Base-by-base conservation (phyloP, 176 grass and related monocot genomes). In the Hyparrhenia diplandra region DNA sequence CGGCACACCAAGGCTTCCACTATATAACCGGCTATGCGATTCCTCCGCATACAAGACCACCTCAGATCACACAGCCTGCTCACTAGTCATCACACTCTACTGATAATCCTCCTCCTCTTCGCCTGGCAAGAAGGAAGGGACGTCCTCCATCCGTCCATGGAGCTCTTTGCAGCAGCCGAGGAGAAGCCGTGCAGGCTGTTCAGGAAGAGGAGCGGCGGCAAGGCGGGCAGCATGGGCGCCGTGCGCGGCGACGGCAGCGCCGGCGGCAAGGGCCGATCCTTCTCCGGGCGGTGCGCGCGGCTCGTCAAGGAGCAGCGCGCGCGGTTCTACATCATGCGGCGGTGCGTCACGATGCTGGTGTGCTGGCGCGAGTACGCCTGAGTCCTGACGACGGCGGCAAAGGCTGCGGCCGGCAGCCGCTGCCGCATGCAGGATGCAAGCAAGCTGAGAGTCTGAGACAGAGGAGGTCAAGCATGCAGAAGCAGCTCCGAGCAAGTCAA, bases 251-350 rank as follows among this genome's bases (percentile, higher is more conserved):
- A 21, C 55, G 58, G 35, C 81, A 82, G n/a, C n/a, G n/a, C n/a
- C n/a, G n/a, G n/a, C n/a, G n/a, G n/a, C n/a, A n/a, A 74, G 35
- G 63, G 77, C 51, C 70, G 73, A 46, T 93, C 95, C 41, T 98
- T 94, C 88, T 78, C 90, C 40, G 81, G 90, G 31, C 86, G 95
- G 62, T 98, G 95, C 80, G 84, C 86, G 69, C 85, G 90, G 67
- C 85, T 98, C 23, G 90, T 91, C 77, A 98, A 98, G 78, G 90
- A 98, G 81, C 95, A 94, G 87, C 72, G 90, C 59, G 88, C 95
- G 34, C 74, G 88, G 83, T 92, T 94, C 88, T 98, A 98, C 74
- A 98, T 98, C 86, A 89, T 94, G 90, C 92, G 95, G 39, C 92
- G 92, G 10, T 98, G 92, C 78, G 95, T 98, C 63, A 94, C 85